A percentile compares a stretch with the other conserved stretches of the same genome.
These are phyloP conservation scores for Tremella yokohamensis DNA, from an alignment of 768 basidiomycete genomes.

Conservation along the genomic window DNA sequence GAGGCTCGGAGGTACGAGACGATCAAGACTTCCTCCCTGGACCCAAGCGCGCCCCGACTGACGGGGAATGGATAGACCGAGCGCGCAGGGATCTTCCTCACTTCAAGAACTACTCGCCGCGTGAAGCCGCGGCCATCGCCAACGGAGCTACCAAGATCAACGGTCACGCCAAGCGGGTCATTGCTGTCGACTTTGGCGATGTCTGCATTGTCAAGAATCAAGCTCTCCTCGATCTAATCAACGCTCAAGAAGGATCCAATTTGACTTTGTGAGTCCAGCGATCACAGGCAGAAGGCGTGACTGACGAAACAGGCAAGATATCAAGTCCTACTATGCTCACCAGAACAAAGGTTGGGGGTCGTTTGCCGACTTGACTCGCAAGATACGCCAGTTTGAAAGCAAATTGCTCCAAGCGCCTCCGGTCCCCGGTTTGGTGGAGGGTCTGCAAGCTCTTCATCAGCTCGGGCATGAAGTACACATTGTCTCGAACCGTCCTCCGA, in stretches of 20 bases:
- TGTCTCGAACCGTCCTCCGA: constrained; percentile 32
- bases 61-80: neutral
- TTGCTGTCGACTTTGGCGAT: constrained; percentile 42
- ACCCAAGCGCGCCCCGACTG: neutral
- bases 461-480: constrained; percentile 44
- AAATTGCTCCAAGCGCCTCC: constrained; percentile 23
- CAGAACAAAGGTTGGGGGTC: constrained; percentile 37
- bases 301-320: constrained; percentile 22
- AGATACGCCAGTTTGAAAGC: constrained; percentile 19
- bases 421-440: constrained; percentile 23
- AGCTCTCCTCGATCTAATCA: constrained; percentile 19
- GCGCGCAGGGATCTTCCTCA: neutral
- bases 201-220: constrained; percentile 27
- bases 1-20: neutral
- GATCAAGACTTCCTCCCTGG: neutral
- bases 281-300: neutral
- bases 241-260: constrained; percentile 20
- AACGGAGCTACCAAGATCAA: neutral
- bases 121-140: neutral
- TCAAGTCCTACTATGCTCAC: constrained; percentile 27
- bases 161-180: constrained; percentile 23
- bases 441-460: constrained; percentile 21
- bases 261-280: constrained; percentile 25
- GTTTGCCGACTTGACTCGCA: constrained; percentile 26
- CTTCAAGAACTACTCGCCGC: neutral